A percentile compares a stretch with the other conserved stretches of the same genome.
Evolutionary conservation across 345 rosid genomes (phyloP).

Genomic region (Hirschfeldia incana): DNA sequence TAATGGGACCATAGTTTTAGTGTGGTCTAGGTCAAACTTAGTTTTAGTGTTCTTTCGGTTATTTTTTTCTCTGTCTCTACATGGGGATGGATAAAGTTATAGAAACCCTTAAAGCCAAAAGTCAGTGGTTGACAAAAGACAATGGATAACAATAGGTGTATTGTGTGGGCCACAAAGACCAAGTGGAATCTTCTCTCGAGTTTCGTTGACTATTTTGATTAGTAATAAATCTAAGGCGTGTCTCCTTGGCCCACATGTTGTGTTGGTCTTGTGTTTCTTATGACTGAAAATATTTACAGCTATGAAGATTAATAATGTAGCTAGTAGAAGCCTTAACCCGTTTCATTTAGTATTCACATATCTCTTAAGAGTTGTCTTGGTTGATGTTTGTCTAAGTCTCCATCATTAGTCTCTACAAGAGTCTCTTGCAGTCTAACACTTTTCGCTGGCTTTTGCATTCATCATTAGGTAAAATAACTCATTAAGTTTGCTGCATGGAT

Average conservation of each 20-base stretch:
- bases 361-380: no score
- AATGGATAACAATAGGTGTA: constrained; percentile 20
- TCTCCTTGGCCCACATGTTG: constrained; percentile 13
- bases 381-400: no score
- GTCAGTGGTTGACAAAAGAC: constrained; percentile 21
- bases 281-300: not conserved
- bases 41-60: not conserved
- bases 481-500: not conserved
- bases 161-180: constrained; percentile 24
- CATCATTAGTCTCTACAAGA: no score
- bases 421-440: not conserved
- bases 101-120: not conserved
- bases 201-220: constrained; percentile 23
- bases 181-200: not conserved
- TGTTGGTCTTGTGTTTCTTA: not conserved
- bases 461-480: not conserved
- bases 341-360: no score
- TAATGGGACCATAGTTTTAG: not conserved
- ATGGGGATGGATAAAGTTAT: constrained; percentile 1
- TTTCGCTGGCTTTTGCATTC: not conserved
- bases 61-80: not conserved
- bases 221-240: not conserved
- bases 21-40: constrained; percentile 3
- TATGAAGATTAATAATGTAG: not conserved
- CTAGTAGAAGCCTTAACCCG: not conserved